Conservation (phyloP, 1,139 yeast genomes). For the Yamadazyma spencermartinsiae region DNA sequence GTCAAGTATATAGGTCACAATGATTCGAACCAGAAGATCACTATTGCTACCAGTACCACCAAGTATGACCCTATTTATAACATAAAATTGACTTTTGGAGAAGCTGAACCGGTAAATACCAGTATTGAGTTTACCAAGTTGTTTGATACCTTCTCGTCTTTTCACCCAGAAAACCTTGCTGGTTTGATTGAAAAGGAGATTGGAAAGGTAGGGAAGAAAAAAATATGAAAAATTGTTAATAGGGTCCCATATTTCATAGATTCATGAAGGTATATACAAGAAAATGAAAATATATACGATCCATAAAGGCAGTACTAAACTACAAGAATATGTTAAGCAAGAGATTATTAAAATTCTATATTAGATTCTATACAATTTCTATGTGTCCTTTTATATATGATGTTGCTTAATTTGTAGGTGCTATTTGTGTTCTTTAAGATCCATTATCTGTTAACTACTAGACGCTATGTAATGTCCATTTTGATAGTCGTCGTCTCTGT, state of each 20-base stretch:
- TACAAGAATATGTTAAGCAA: too few species aligned
- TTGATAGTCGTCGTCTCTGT: too few species aligned
- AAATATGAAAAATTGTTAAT: too few species aligned
- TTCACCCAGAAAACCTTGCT: conserved; percentile 42
- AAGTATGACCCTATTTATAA: conserved; percentile 48
- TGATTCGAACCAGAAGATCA: conserved; percentile 34
- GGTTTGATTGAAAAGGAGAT: conserved; percentile 30
- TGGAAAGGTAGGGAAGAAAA: conserved; percentile 22
- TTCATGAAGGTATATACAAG: too few species aligned
- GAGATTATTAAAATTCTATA: too few species aligned
- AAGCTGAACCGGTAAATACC: conserved; percentile 18
- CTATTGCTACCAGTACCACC: conserved; percentile 37
- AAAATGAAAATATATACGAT: too few species aligned
- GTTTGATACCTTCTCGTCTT: conserved; percentile 49
- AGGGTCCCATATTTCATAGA: too few species aligned
- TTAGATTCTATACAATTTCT: too few species aligned
- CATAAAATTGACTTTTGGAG: conserved; percentile 30
- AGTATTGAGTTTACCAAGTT: conserved; percentile 41
- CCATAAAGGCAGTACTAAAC: too few species aligned
- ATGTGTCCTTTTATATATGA: too few species aligned
- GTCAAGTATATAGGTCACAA: conserved; percentile 60
- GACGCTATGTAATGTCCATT: too few species aligned
- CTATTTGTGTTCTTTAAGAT: not conserved
- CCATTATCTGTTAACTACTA: too few species aligned
- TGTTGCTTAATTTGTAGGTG: not conserved